Evolutionary conservation across 2,329 filamentous ascomycete genomes (phyloP).

Genomic region (Trematosphaeria pertusa): DNA sequence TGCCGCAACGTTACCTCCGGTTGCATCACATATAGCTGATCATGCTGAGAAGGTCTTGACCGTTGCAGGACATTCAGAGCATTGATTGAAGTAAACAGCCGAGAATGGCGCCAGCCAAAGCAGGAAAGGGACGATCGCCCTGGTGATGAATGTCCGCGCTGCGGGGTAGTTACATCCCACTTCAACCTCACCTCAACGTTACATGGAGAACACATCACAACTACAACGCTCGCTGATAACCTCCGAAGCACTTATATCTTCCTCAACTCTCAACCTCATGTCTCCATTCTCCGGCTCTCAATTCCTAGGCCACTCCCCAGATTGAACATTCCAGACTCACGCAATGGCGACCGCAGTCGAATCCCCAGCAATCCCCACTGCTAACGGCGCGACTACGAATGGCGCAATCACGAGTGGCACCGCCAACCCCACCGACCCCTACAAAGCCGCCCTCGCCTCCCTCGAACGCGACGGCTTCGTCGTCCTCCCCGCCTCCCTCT

Average conservation of each 20-base stretch:
- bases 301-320: neutral
- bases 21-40: too few species aligned
- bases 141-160: conserved; percentile 10
- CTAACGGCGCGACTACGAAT: conserved; percentile 5
- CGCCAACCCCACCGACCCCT: conserved; percentile 23
- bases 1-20: conserved; percentile 14
- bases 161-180: conserved; percentile 25
- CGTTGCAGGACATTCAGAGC: too few species aligned
- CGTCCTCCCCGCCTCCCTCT: conserved; percentile 70
- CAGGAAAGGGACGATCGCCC: neutral
- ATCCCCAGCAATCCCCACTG: conserved; percentile 8
- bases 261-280: neutral
- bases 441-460: conserved; percentile 51
- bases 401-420: neutral
- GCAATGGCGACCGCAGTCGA: conserved; percentile 20
- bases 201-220: conserved; percentile 21
- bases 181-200: conserved; percentile 24
- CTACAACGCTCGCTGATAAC: conserved; percentile 1
- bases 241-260: neutral
- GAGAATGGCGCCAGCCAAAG: neutral
- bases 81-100: too few species aligned
- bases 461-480: conserved; percentile 80
- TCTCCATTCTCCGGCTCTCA: neutral
- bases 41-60: too few species aligned
- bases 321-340: neutral